Percentiles rank a stretch among this genome's conserved stretches.
Conservation (phyloP, 768 basidiomycete genomes). For the Pholiota microspora region DNA sequence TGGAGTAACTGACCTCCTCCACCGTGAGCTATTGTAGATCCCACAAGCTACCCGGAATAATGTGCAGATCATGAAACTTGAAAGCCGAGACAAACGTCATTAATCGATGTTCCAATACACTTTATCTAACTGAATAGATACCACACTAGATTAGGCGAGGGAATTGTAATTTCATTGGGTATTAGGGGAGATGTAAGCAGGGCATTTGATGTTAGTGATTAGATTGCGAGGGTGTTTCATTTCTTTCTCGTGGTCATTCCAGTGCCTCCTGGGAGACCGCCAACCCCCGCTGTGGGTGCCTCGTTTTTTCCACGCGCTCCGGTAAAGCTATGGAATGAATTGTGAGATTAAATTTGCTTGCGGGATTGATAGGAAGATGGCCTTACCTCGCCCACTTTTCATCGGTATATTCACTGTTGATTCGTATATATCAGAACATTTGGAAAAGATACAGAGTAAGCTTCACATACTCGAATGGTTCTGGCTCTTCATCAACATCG, state of each 20-base stretch:
- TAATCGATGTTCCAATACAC: background rate
- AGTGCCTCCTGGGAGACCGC: background rate
- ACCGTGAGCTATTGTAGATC: background rate
- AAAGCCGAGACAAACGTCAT: background rate
- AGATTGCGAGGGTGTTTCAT: background rate
- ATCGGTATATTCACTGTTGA: background rate
- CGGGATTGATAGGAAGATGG: background rate
- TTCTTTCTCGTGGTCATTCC: background rate
- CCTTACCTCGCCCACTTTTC: background rate
- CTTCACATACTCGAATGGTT: background rate
- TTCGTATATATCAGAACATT: background rate
- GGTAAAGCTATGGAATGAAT: background rate
- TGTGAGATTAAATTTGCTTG: background rate
- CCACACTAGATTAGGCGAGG: background rate
- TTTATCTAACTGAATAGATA: background rate
- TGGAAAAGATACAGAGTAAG: background rate
- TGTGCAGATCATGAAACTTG: conserved; percentile 6
- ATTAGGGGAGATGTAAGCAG: background rate
- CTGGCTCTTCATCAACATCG: background rate
- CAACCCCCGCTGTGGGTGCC: conserved; percentile 1
- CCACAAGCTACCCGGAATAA: conserved; percentile 8
- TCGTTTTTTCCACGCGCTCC: conserved; percentile 5
- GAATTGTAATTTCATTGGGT: background rate
- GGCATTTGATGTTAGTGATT: background rate
- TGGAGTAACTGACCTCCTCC: background rate